Base-by-base conservation (phyloP, 495 filamentous ascomycete genomes). In the Margaritispora aquatica region DNA sequence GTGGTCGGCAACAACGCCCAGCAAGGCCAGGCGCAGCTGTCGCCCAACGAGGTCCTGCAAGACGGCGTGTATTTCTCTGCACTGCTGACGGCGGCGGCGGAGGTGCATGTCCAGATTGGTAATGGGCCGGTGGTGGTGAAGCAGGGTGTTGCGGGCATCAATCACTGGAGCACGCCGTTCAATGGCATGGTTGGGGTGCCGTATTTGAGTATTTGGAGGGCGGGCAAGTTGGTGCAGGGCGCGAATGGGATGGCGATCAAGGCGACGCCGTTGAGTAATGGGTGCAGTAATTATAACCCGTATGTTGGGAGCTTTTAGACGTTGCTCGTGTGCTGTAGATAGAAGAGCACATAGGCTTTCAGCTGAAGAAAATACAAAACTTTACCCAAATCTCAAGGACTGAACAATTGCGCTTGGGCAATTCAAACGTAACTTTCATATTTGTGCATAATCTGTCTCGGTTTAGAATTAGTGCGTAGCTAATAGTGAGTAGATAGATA, bases 251-350 rank as follows among this genome's bases (percentile, higher is more conserved):
- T 53, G 13, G 52, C 58, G 26, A 67, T 67, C 36, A 58, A 19
- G 21, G 31, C 58, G 20, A 52, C 64, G 10, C 58, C 31, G 5
- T 22, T 64, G 51, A 17, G 19, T 4, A 60, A 58, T 52, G 61
- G 64, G 19, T 64, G 59, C 53, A 57, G 55, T 22, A 67, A 67
- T 60, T 67, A 64, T 46, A 67, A 64, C 55, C 52, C 64, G 29
- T 63, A 54, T 54, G 64, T 67, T n/a, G 61, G 64, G 51, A 59
- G 64, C 26, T 63, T 63, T 36, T 65, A 47, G 38, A 44, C 17
- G n/a, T n/a, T n/a, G n/a, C n/a, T n/a, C n/a, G n/a, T n/a, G n/a
- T 44, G 7, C 10, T 44, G 38, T 44, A 15, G 7, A n/a, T n/a
- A 44, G 4, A 3, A 44, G 7, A 44, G 38, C 5, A 44, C 3